Percentiles rank a stretch among this genome's conserved stretches.
Evolutionary conservation across 768 basidiomycete genomes (phyloP).

Genomic region (Tricholoma matsutake): DNA sequence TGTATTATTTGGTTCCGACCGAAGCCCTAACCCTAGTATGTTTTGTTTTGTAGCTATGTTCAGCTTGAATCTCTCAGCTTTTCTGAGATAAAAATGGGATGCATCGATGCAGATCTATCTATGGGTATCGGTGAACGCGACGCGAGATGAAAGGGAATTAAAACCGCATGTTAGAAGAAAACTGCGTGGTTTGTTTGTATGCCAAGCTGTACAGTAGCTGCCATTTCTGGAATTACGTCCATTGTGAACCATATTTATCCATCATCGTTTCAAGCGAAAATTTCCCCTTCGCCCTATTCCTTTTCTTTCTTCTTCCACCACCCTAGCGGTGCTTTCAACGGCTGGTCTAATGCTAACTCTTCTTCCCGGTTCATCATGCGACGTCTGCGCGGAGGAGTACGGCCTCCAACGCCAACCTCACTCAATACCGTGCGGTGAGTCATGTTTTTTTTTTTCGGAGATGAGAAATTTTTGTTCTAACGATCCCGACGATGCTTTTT

Average conservation of each 20-base stretch:
- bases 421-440: conserved; percentile 78
- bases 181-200: conserved; percentile 23
- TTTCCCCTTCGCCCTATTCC: conserved; percentile 44
- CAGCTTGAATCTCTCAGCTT: not conserved
- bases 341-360: conserved; percentile 74
- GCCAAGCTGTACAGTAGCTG: conserved; percentile 19
- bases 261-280: conserved; percentile 40
- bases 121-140: conserved; percentile 1
- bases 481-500: not conserved
- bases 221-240: conserved; percentile 34
- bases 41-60: conserved; percentile 3
- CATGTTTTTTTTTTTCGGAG: conserved; percentile 18
- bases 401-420: conserved; percentile 71
- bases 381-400: conserved; percentile 88
- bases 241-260: conserved; percentile 44
- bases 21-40: conserved; percentile 24
- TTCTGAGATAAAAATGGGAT: conserved; percentile 12
- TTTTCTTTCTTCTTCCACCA: conserved; percentile 35
- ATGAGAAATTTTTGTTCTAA: conserved; percentile 13
- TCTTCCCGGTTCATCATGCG: conserved; percentile 78
- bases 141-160: conserved; percentile 14
- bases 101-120: conserved; percentile 17
- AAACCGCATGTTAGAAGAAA: conserved; percentile 19
- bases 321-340: conserved; percentile 41
- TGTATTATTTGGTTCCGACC: conserved; percentile 15